Evolutionary conservation across 352 stramenopile species (phyloP).

Genomic region (Hyphochytrium catenoides): DNA sequence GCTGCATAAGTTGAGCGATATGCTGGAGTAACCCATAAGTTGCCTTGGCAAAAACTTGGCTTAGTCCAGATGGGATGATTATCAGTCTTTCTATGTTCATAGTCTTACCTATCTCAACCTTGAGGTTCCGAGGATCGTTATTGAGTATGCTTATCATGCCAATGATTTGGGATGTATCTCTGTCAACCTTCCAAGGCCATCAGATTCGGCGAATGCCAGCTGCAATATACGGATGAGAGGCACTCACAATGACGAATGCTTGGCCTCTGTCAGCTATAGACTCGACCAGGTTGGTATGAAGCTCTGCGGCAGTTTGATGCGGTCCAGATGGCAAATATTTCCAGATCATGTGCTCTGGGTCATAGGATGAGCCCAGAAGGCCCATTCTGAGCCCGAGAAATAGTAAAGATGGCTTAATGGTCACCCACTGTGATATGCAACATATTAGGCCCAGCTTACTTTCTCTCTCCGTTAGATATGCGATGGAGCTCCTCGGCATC

Average conservation of each 20-base stretch:
- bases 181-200: slow-evolving; percentile 17
- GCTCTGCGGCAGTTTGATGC: slow-evolving; percentile 16
- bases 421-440: too few species aligned
- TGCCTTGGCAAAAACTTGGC: too few species aligned
- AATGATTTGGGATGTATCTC: slow-evolving; percentile 19
- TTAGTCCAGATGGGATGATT: too few species aligned
- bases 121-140: slow-evolving; percentile 46
- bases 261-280: too few species aligned
- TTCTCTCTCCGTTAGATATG: slow-evolving; percentile 21
- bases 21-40: slow-evolving; percentile 51
- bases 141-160: slow-evolving; percentile 43
- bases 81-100: too few species aligned
- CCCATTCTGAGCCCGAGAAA: too few species aligned
- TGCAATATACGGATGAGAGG: too few species aligned
- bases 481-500: slow-evolving; percentile 16
- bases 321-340: slow-evolving; percentile 30
- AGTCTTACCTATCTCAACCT: slow-evolving; percentile 36
- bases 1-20: slow-evolving; percentile 30
- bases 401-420: too few species aligned
- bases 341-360: slow-evolving; percentile 54
- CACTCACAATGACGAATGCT: too few species aligned
- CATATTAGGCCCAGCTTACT: slow-evolving; percentile 8
- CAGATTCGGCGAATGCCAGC: too few species aligned
- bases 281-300: slow-evolving; percentile 16
- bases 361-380: too few species aligned